These are phyloP conservation scores for Corchorus olitorius DNA, from an alignment of 345 rosid species.

Conservation along the genomic window DNA sequence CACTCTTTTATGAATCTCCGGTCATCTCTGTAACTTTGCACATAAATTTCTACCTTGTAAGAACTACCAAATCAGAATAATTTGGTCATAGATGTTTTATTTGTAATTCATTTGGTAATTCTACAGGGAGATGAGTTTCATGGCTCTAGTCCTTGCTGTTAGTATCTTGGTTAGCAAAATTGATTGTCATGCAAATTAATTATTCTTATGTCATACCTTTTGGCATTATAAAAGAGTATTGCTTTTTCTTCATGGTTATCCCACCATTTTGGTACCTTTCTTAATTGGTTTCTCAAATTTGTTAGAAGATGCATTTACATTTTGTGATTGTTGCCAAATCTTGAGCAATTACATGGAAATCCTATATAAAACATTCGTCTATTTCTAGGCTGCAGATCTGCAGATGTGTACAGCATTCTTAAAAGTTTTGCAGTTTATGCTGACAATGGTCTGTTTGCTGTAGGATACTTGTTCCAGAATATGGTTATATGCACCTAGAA, in stretches of 20 bases:
- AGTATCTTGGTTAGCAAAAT: neutral
- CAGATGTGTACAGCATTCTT: neutral
- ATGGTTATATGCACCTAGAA: conserved; percentile 71
- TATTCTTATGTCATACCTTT: neutral
- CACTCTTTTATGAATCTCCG: neutral
- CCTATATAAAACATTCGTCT: neutral
- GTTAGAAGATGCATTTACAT: neutral
- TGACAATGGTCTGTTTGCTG: conserved; percentile 25
- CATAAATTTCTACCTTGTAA: too few relatives aligned
- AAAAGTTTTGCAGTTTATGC: neutral
- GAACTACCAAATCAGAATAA: too few relatives aligned
- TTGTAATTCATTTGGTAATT: too few relatives aligned
- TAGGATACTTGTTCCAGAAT: conserved; percentile 89
- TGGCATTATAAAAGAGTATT: neutral
- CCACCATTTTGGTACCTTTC: neutral
- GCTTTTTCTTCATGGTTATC: neutral
- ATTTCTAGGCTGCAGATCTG: neutral
- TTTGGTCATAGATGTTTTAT: too few relatives aligned
- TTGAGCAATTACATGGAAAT: neutral
- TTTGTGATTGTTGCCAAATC: neutral
- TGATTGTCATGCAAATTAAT: neutral
- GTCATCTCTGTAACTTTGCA: neutral
- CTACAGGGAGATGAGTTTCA: too few relatives aligned
- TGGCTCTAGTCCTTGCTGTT: too few relatives aligned
- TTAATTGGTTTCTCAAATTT: neutral